Evolutionary conservation across 257 asterid genomes (phyloP).

Genomic region (Penstemon newberryi): DNA sequence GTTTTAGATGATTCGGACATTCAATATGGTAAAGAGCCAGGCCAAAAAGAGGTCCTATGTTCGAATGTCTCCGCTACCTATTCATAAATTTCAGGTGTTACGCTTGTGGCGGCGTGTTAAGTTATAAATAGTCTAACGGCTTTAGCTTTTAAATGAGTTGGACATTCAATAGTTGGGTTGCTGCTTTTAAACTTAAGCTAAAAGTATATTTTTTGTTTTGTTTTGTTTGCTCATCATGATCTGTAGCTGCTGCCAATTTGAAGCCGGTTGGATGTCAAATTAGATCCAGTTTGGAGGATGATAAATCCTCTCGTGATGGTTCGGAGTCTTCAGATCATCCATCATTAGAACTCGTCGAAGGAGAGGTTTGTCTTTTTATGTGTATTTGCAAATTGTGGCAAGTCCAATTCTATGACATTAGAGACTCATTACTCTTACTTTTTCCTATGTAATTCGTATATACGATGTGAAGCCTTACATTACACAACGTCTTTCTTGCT

Average conservation of each 20-base stretch:
- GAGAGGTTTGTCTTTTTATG: conserved; percentile 39
- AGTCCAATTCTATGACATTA: not conserved
- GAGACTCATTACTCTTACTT: not conserved
- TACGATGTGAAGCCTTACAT: not conserved
- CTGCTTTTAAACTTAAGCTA: conserved; percentile 13
- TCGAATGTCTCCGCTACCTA: too few species aligned
- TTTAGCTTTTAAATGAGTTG: not conserved
- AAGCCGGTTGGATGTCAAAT: conserved; percentile 43
- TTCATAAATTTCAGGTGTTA: too few species aligned
- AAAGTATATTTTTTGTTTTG: conserved; percentile 1
- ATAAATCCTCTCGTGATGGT: conserved; percentile 38
- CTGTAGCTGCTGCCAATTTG: conserved; percentile 44
- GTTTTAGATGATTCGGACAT: too few species aligned
- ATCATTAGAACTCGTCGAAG: conserved; percentile 38
- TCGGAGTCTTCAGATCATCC: conserved; percentile 26
- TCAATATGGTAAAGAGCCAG: too few species aligned
- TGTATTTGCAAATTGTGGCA: not conserved
- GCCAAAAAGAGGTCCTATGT: too few species aligned
- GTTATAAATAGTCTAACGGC: too few species aligned
- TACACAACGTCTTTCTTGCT: not conserved
- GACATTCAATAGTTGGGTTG: not conserved
- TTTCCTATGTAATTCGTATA: not conserved
- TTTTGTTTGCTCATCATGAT: conserved; percentile 18
- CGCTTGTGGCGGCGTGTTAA: too few species aligned
- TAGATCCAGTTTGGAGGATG: conserved; percentile 59